These are phyloP conservation scores for Vigna mungo DNA, from an alignment of 306 rosid species.

Conservation along the genomic window DNA sequence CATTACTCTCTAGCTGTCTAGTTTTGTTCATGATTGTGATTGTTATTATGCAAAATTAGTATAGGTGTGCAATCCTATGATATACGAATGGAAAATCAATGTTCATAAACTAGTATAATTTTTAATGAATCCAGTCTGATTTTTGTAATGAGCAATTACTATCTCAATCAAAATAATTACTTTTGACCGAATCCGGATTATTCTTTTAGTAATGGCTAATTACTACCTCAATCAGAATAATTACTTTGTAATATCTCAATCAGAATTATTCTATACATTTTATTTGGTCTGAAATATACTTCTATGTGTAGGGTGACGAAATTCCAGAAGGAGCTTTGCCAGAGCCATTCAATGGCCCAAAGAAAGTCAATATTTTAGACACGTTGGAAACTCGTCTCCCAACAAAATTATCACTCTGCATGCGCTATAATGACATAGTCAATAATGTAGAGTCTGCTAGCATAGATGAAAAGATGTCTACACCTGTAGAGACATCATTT, in stretches of 20 bases:
- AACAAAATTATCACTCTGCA: conserved; percentile 35
- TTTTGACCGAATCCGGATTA: not conserved
- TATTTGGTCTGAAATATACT: conserved; percentile 40
- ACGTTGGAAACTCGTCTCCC: conserved; percentile 21
- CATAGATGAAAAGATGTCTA: conserved; percentile 17
- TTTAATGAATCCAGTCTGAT: not conserved
- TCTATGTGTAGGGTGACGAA: conserved; percentile 63
- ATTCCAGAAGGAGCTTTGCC: conserved; percentile 83
- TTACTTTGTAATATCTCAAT: not conserved
- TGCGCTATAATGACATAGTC: conserved; percentile 28
- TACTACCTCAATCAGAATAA: not conserved
- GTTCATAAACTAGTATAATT: not conserved
- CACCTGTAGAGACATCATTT: not conserved
- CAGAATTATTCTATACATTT: not conserved
- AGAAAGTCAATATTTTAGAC: conserved; percentile 33
- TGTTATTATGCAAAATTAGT: not conserved
- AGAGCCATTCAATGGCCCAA: conserved; percentile 60
- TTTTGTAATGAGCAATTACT: not conserved
- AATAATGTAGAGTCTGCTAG: conserved; percentile 22
- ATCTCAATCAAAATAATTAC: not conserved
- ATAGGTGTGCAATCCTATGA: not conserved
- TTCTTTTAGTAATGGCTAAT: not conserved
- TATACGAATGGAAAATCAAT: too few species aligned
- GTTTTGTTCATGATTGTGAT: too few species aligned
- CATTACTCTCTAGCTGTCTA: too few species aligned